Evolutionary conservation across 129 eudicot genomes (phyloP).

Genomic region (Cynara cardunculus): DNA sequence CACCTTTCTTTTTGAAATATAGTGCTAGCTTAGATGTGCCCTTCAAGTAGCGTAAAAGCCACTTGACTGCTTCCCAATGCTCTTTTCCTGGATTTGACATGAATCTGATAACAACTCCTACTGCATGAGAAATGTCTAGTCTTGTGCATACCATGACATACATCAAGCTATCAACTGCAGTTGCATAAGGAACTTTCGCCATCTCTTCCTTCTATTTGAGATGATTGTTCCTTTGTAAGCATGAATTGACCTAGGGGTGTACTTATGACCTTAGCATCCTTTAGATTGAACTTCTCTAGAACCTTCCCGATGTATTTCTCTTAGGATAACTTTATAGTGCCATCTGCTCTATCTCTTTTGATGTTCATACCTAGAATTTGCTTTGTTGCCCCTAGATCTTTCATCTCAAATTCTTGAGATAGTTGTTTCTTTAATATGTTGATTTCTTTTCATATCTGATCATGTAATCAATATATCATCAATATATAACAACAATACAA

Average conservation of each 20-base stretch:
- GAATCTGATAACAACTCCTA: too few relatives aligned
- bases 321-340: too few relatives aligned
- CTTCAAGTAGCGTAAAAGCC: too few relatives aligned
- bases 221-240: slow-evolving; percentile 2
- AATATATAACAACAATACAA: neutral
- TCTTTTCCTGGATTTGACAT: too few relatives aligned
- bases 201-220: neutral
- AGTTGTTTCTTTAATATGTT: neutral
- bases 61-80: too few relatives aligned
- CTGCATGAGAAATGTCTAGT: too few relatives aligned
- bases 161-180: too few relatives aligned
- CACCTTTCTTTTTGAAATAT: too few relatives aligned
- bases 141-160: too few relatives aligned
- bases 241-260: neutral
- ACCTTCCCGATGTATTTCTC: too few relatives aligned
- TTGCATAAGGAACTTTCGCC: neutral
- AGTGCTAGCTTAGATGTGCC: too few relatives aligned
- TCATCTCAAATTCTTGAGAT: slow-evolving; percentile 5
- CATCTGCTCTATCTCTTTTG: neutral
- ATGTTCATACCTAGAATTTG: slow-evolving; percentile 7
- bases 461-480: slow-evolving; percentile 8
- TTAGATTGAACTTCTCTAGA: too few relatives aligned
- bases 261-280: neutral
- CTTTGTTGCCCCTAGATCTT: slow-evolving; percentile 10
- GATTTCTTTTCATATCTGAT: neutral